Percentiles rank a stretch among this genome's conserved stretches.
phyloP scores from a whole-genome alignment of 2,329 filamentous ascomycete genomes.

The Penicillium sp. region DNA sequence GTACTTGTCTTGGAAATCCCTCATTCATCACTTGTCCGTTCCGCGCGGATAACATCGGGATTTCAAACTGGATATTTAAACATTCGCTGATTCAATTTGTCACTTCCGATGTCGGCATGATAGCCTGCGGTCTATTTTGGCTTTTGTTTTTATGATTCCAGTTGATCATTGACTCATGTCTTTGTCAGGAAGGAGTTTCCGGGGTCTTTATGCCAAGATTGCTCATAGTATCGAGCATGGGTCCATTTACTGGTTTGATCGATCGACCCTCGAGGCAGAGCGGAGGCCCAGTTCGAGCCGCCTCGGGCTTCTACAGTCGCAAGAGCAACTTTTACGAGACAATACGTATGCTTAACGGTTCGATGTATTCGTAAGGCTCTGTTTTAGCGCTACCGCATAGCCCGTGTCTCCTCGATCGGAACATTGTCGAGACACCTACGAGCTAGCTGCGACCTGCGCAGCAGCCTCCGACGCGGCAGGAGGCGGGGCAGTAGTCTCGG shows the following conservation, averaged over 20 bases:
- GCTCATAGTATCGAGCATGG: not conserved
- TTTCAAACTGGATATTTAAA: not conserved
- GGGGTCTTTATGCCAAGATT: not conserved
- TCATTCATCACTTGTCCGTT: not conserved
- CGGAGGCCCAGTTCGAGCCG: no score
- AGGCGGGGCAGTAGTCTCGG: slow-evolving; percentile 6
- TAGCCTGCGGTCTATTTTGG: not conserved
- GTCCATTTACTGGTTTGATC: not conserved
- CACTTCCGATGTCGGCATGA: not conserved
- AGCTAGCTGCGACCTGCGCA: slow-evolving; percentile 32
- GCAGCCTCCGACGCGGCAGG: slow-evolving; percentile 18
- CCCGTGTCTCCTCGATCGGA: not conserved
- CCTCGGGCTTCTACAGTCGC: not conserved
- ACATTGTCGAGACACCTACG: slow-evolving; percentile 10
- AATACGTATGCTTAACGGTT: not conserved
- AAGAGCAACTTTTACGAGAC: not conserved
- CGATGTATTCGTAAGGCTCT: not conserved
- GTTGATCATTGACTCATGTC: not conserved
- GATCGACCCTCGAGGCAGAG: no score
- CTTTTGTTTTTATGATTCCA: not conserved
- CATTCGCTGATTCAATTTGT: not conserved
- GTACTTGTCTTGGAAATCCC: not conserved
- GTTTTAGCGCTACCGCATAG: not conserved
- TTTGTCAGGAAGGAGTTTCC: not conserved
- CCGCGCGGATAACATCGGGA: not conserved